Evolutionary conservation across 345 rosid genomes (phyloP), one percentile per base, ranked within the genome.

Genomic region (Salix suchowensis): DNA sequence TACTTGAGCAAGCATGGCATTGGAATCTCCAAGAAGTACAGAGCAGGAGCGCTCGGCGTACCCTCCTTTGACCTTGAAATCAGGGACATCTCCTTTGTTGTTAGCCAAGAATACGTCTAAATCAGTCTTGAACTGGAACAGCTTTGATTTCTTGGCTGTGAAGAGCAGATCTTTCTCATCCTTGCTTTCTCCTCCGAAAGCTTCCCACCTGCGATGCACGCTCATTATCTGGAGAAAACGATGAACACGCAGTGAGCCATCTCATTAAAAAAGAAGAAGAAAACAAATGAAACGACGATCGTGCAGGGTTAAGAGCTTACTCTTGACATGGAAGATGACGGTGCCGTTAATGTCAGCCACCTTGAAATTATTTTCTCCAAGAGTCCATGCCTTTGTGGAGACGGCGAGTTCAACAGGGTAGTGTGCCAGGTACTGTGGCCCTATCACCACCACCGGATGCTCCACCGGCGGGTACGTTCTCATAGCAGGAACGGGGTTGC

Each of bases 21-120:
- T 44, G 60, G 71, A 42, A 9, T 80, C 39, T 5, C 87, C 85
- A 19, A 78, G 67, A 71, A 71, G 82, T 1, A 86, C 50, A 23
- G 76, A 74, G 76, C 85, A 84, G 0, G 84, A 82, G 12, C 84
- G 73, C 54, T 84, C 81, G 6, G 21, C 1, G 83, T 82, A 84
- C 83, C 84, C 83, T 10, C 87, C 88, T 74, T 82, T 80, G 71
- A 88, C 50, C 79, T 79, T 83, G 71, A 84, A 84, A 76, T 86
- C 87, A 37, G 84, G 84, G 34, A 44, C 78, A 66, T 82, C 82
- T 28, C 48, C 39, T 5, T 71, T 44, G 67, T 84, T 86, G n/a
- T 77, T 19, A 10, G 80, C 82, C 50, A 86, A 75, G 67, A 77
- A 80, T 36, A 86, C 83, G 61, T 84, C 85, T 13, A 86, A 66